Base-by-base conservation (phyloP, 2,329 filamentous ascomycete species). In the Fusarium gaditjirri region DNA sequence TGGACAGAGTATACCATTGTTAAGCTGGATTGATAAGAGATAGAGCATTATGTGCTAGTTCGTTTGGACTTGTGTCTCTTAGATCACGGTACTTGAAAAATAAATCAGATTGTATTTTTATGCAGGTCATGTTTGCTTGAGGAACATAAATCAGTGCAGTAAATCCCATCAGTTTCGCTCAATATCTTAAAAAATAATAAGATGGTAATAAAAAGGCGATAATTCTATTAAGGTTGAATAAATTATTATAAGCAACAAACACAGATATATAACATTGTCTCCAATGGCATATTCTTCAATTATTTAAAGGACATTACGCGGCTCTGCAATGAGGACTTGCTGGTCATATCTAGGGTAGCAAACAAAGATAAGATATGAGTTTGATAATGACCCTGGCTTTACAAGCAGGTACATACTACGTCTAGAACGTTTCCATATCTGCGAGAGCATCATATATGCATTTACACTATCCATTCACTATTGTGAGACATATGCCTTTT, bases 1-100 rank as follows among this genome's bases (percentile, higher is more conserved):
- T 46, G 25, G 7, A 68, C 65, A 11, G 52, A 64, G 8, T 56
- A 33, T n/a, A 59, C 68, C 2, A 36, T 46, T 38, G n/a, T 68
- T 19, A 59, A 64, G 6, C 19, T 64, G n/a, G 50, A 58, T 25
- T 46, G 39, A 4, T 16, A 2, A 1, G 4, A 9, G 8, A 35
- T 2, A 6, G 5, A 16, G 3, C 6, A 8, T 2, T 7, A 16
- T 10, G 6, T n/a, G 9, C 13, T 10, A 7, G 23, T 13, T 11
- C 7, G 12, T 38, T 3, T 39, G 8, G 4, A 8, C 19, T 17
- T 5, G 2, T n/a, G 4, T 31, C 27, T 31, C 14, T 31, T 1
- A 2, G 16, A 47, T 12, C 17, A 6, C 17, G 10, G 10, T 19
- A 14, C 6, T 33, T 14, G 14, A 16, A 33, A 33, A 33, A 33